Base-by-base conservation (phyloP, 2,329 filamentous ascomycete genomes). In the Aureobasidium mangrovei region DNA sequence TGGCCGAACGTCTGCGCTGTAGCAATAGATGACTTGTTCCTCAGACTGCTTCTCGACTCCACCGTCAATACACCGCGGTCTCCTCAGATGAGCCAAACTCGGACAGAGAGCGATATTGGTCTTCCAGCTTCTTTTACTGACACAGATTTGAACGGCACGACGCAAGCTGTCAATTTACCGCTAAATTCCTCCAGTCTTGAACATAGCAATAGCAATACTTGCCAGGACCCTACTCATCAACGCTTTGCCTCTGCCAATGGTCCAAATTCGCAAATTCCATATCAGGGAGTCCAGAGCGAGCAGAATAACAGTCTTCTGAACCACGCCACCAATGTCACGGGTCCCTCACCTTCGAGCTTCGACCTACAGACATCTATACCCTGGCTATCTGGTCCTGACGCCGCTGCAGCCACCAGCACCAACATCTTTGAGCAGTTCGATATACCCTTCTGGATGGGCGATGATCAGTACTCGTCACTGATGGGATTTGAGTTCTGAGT, bases 371-470 rank as follows among this genome's bases (percentile, higher is more conserved):
- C 26, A 28, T 36, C 40, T 4, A 31, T 44, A 5, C 41, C 39
- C 27, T 43, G 49, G 49, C 24, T 43, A 7, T 29, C 41, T 8
- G 39, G 26, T 26, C 10, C 31, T 2, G 49, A 43, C 8, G 49
- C 51, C 27, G 43, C 46, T 44, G 46, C 43, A 8, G 40, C 35
- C 2, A 57, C 62, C 31, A 53, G 58, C 12, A 47, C 59, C 8
- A 65, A 68, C 41, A 59, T 63, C 2, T 69, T 67, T 28, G 59
- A 65, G 27, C 65, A 65, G 4, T 69, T 67, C 38, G 67, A 68
- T 43, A 68, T 68, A 31, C 65, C 67, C 0, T 67, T 69, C 44
- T 68, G 65, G 66, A 60, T 68, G 35, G 66, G 65, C 4, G 64
- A 68, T 47, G 66, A 67, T 53, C 63, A 67, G 49, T 62, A 67